Evolutionary conservation across 306 rosid species (phyloP).

Genomic region (Dryas octopetala): DNA sequence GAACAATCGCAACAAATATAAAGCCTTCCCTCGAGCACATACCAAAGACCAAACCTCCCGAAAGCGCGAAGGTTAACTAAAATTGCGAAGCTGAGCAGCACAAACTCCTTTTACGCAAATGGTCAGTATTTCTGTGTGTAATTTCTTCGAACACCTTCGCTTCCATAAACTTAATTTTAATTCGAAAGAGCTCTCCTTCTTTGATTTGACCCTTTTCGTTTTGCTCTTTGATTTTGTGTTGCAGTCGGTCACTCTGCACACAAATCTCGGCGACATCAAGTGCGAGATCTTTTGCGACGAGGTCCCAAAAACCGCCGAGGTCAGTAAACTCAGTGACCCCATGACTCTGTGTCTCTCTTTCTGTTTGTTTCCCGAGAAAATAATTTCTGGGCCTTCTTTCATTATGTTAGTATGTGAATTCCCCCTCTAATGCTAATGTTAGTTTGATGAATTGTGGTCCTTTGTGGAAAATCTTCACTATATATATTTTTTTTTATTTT

Average conservation of each 20-base stretch:
- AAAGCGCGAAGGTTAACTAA: constrained; percentile 1
- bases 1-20: not conserved
- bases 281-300: constrained; percentile 94
- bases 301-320: constrained; percentile 89
- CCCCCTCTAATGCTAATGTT: not conserved
- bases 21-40: not conserved
- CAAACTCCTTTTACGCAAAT: constrained; percentile 8
- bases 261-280: constrained; percentile 92
- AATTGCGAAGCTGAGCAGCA: not conserved
- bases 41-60: not conserved
- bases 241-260: constrained; percentile 88
- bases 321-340: constrained; percentile 6
- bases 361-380: constrained; percentile 17
- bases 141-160: constrained; percentile 15
- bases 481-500: not conserved
- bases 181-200: not conserved
- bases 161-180: constrained; percentile 7
- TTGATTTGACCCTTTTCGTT: not conserved
- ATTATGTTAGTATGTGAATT: not conserved
- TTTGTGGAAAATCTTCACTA: not conserved
- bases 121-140: constrained; percentile 20
- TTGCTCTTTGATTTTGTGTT: not conserved
- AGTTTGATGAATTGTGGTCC: not conserved
- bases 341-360: not conserved
- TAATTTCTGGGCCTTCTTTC: not conserved